These are phyloP conservation scores for Sphaerulina vaccinii DNA, from an alignment of 2,329 filamentous ascomycete species.

Conservation along the genomic window DNA sequence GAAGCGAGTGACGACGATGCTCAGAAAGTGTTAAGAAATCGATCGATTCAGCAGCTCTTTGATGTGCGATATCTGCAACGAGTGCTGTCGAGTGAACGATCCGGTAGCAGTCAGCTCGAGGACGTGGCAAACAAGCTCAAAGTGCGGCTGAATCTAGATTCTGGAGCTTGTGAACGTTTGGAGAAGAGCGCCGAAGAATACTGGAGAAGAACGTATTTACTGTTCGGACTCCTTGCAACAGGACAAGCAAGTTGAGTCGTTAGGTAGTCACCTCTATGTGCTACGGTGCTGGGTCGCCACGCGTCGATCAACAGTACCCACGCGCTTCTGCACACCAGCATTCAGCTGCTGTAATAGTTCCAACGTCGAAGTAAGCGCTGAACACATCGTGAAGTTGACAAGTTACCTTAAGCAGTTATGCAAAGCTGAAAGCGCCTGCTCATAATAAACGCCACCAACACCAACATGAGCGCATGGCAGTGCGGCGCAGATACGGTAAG, in stretches of 20 bases:
- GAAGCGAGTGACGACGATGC: slow-evolving; percentile 11
- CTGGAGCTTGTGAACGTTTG: slow-evolving; percentile 54
- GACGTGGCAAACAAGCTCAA: slow-evolving; percentile 41
- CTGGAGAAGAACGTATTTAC: slow-evolving; percentile 75
- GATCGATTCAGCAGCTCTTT: slow-evolving; percentile 43
- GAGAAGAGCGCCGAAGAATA: slow-evolving; percentile 68
- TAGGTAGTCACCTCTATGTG: not conserved
- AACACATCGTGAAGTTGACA: no score
- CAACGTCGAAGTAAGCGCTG: no score
- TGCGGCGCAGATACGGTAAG: no score
- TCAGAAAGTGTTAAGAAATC: not conserved
- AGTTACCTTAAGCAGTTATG: no score
- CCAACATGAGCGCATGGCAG: not conserved
- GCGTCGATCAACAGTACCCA: not conserved
- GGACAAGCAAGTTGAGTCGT: slow-evolving; percentile 12
- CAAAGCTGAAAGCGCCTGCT: no score
- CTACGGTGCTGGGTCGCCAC: not conserved
- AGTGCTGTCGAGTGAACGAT: slow-evolving; percentile 14
- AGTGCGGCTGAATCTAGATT: slow-evolving; percentile 51
- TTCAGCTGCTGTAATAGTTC: not conserved
- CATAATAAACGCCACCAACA: not conserved
- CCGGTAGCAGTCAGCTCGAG: not conserved
- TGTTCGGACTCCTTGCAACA: slow-evolving; percentile 71
- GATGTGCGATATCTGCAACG: slow-evolving; percentile 45
- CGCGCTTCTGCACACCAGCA: not conserved